Evolutionary conservation across 2,329 filamentous ascomycete genomes (phyloP).

Genomic region (Tolypocladium paradoxum): DNA sequence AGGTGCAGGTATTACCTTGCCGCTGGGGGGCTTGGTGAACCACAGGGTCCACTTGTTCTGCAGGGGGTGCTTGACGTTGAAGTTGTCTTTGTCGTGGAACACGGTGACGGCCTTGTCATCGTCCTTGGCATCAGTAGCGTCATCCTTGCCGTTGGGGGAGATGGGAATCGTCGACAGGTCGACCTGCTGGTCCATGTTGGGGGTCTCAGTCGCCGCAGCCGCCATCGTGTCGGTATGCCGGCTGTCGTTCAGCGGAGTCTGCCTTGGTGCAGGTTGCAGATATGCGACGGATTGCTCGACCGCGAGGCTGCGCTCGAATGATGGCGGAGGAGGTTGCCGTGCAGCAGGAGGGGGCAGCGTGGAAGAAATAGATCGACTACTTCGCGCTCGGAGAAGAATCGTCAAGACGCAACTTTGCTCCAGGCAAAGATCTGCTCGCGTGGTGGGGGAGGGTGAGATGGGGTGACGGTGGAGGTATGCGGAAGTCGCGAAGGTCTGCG

Average conservation of each 20-base stretch:
- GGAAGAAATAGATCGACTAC: constrained; percentile 14
- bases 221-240: constrained; percentile 20
- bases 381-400: constrained; percentile 12
- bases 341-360: constrained; percentile 7
- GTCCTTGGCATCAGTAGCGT: constrained; percentile 35
- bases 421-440: constrained; percentile 23
- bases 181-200: constrained; percentile 43
- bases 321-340: background rate
- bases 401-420: constrained; percentile 22
- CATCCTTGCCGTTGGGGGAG: constrained; percentile 48
- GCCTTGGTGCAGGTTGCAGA: constrained; percentile 2
- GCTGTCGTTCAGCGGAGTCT: background rate
- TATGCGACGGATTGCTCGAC: constrained; percentile 8
- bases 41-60: constrained; percentile 98
- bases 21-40: constrained; percentile 97
- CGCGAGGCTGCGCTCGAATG: constrained; percentile 9
- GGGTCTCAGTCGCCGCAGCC: constrained; percentile 18
- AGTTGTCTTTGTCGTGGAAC: constrained; percentile 97
- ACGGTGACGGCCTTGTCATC: constrained; percentile 70
- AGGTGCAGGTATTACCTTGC: constrained; percentile 55
- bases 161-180: constrained; percentile 59
- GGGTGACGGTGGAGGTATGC: constrained; percentile 5
- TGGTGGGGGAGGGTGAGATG: constrained; percentile 7
- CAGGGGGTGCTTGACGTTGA: constrained; percentile 98
- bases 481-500: constrained; percentile 8